These are phyloP conservation scores for Nemania sp. DNA, from an alignment of 2,329 filamentous ascomycete species.

Conservation along the genomic window DNA sequence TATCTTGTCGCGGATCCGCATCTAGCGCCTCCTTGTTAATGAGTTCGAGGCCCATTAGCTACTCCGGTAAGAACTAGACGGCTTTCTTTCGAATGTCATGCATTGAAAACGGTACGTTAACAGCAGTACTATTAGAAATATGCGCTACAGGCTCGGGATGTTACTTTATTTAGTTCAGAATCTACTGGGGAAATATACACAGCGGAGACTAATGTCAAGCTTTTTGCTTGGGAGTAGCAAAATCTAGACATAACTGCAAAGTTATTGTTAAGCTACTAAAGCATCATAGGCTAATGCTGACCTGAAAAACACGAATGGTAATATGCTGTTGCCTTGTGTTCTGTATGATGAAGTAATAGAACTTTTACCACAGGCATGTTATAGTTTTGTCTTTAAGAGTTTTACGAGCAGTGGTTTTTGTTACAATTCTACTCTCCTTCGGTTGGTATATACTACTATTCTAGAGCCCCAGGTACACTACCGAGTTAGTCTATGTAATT, in stretches of 20 bases:
- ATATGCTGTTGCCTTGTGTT: neutral
- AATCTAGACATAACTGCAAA: too few relatives aligned
- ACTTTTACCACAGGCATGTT: neutral
- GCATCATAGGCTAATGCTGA: neutral
- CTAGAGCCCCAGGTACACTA: neutral
- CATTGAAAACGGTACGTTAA: neutral
- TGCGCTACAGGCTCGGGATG: constrained; percentile 5
- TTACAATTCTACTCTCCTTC: neutral
- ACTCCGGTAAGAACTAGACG: constrained; percentile 31
- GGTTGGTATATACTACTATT: neutral
- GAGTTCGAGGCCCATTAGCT: constrained; percentile 20
- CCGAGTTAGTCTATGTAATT: neutral
- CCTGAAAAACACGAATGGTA: constrained; percentile 2
- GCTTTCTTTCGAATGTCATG: constrained; percentile 24
- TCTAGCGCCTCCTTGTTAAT: constrained; percentile 24
- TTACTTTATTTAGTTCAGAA: constrained; percentile 18
- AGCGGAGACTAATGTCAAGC: too few relatives aligned
- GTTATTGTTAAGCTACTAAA: neutral
- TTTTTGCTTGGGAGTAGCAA: too few relatives aligned
- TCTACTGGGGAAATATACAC: neutral
- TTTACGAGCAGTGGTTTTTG: neutral
- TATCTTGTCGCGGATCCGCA: constrained; percentile 32
- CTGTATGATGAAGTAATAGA: neutral
- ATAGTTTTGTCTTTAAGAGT: neutral
- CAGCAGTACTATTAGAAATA: neutral